These are phyloP conservation scores for Schizophyllum commune DNA, from an alignment of 1,284 basidiomycete genomes.

Conservation along the genomic window DNA sequence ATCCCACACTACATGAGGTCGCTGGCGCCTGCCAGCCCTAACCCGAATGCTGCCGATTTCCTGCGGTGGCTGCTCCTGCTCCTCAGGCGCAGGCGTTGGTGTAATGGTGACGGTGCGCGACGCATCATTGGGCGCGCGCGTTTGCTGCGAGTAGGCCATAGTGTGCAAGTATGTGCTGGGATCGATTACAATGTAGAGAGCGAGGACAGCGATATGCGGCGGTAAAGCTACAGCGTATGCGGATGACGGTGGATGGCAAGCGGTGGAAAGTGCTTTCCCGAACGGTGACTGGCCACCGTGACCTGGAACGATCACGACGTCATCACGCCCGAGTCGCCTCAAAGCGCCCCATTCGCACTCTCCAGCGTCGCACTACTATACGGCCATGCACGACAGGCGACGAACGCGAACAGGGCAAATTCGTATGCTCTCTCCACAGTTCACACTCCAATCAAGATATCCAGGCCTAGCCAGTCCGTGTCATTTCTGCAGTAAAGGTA, in stretches of 20 bases:
- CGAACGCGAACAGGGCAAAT: too few species aligned
- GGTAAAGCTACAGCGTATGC: too few species aligned
- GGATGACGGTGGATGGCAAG: not conserved
- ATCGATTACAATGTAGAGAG: not conserved
- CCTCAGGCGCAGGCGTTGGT: slow-evolving; percentile 27
- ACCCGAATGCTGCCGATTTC: slow-evolving; percentile 45
- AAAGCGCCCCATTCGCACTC: too few species aligned
- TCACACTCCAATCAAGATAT: not conserved
- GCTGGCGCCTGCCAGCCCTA: slow-evolving; percentile 36
- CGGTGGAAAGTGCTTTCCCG: not conserved
- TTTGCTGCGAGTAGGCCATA: not conserved
- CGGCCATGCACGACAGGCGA: too few species aligned
- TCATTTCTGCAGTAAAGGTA: not conserved
- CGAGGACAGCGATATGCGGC: too few species aligned
- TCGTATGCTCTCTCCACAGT: too few species aligned
- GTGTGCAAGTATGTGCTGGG: not conserved
- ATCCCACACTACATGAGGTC: slow-evolving; percentile 62
- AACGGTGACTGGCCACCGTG: too few species aligned
- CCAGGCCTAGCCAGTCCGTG: not conserved
- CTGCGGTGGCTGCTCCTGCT: slow-evolving; percentile 19
- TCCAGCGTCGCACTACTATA: too few species aligned
- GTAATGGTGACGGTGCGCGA: slow-evolving; percentile 51
- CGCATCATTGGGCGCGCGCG: slow-evolving; percentile 36
- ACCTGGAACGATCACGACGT: too few species aligned
- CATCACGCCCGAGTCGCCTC: too few species aligned